Evolutionary conservation across 2,329 filamentous ascomycete species (phyloP), one percentile per base, ranked within the genome.

Genomic region (Hawksworthiomyces lignivorus): DNA sequence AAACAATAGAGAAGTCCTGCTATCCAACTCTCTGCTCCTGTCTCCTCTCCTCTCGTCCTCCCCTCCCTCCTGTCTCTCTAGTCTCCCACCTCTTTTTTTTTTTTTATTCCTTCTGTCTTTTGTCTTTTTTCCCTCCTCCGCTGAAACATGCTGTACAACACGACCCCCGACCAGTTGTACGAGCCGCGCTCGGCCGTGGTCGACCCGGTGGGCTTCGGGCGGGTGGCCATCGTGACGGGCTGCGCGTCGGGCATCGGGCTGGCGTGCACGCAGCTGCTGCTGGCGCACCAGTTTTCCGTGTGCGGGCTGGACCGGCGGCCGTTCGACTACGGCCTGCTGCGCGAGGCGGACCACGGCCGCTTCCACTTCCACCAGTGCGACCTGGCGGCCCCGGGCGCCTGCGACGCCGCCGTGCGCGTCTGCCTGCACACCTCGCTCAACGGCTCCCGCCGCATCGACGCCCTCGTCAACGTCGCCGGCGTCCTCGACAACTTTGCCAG

Each of bases 401-500:
- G 54, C 33, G 60, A 64, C 30, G 54, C 60, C 32, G 55, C 52
- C 18, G 55, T 62, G 5, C 50, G 52, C 31, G 54, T 58, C 22
- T 60, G 56, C 34, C 46, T 55, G 22, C 48, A 45, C n/a, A 47
- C 53, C 15, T 56, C 51, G n/a, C n/a, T n/a, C 39, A 55, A 54
- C 53, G 27, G 43, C 38, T 32, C 24, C 7, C 39, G 56, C 7
- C 65, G 66, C 41, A 62, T 77, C 8, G 70, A 76, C 49, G 68
- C 72, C 8, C 70, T 73, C 18, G 72, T 70, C 9, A 77, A 80
- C 41, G 63, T 73, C 11, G 76, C 76, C 5, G 71, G 72, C 36
- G 52, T 65, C 32, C 68, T 72, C 45, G 68, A 68, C 34, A 65
- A 63, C 48, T 60, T 67, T 39, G 67, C 70, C 43, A 64, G 62